phyloP scores from a whole-genome alignment of 169 alveolate species.

The Besnoitia besnoiti region DNA sequence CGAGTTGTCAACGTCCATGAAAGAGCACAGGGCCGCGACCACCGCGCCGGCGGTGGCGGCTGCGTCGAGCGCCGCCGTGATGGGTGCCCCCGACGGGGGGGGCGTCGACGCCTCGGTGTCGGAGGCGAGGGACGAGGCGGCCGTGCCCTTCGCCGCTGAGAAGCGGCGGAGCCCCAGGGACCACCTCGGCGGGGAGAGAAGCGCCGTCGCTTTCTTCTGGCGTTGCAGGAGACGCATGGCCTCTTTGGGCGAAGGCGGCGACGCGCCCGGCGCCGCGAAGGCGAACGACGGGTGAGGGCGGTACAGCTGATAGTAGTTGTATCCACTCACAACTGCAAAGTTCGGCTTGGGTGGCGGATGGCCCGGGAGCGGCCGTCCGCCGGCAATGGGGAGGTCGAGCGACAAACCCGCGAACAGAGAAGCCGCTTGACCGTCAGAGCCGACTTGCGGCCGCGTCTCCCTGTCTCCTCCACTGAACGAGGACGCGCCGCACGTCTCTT shows the following conservation, averaged over 20 bases:
- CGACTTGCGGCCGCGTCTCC: too few relatives aligned
- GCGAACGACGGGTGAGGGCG: not conserved
- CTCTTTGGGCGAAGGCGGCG: not conserved
- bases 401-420: too few relatives aligned
- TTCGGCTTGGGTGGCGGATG: not conserved
- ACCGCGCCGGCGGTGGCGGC: not conserved
- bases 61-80: not conserved
- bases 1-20: slow-evolving; percentile 12
- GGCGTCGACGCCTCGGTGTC: not conserved
- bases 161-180: not conserved
- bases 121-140: not conserved
- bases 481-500: too few relatives aligned
- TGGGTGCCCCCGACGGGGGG: not conserved
- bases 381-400: too few relatives aligned
- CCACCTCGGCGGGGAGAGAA: not conserved
- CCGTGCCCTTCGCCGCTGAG: not conserved
- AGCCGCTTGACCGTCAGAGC: too few relatives aligned
- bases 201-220: not conserved
- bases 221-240: not conserved
- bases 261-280: not conserved
- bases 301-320: slow-evolving; percentile 28
- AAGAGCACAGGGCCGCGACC: slow-evolving; percentile 37
- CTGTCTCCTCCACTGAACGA: too few relatives aligned
- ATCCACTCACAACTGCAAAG: not conserved
- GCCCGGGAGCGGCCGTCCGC: too few relatives aligned